These are phyloP conservation scores for Microdochium nivale DNA, from an alignment of 2,329 filamentous ascomycete species.

Conservation along the genomic window DNA sequence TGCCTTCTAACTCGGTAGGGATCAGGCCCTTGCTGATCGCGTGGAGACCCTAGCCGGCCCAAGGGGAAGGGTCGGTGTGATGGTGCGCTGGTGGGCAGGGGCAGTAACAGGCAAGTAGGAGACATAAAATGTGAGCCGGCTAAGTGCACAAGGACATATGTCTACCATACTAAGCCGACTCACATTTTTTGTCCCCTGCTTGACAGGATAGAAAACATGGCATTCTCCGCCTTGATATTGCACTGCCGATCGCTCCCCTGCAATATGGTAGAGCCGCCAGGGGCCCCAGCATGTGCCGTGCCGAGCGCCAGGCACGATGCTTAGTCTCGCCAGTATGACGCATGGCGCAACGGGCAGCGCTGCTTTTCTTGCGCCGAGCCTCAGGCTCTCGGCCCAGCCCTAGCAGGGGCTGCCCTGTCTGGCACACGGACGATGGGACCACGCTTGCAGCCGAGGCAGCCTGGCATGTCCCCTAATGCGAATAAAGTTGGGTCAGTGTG, in stretches of 20 bases:
- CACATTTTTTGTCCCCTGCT: not conserved
- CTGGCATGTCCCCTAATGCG: too few relatives aligned
- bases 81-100: not conserved
- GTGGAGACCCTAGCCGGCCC: too few relatives aligned
- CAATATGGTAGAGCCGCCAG: not conserved
- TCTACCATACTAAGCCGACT: too few relatives aligned
- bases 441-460: too few relatives aligned
- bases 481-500: not conserved
- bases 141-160: not conserved
- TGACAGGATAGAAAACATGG: too few relatives aligned
- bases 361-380: not conserved
- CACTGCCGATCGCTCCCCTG: not conserved
- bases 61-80: too few relatives aligned
- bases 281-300: too few relatives aligned
- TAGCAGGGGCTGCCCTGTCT: not conserved
- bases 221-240: too few relatives aligned
- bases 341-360: not conserved
- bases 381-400: not conserved
- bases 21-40: too few relatives aligned
- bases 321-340: too few relatives aligned
- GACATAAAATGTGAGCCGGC: not conserved
- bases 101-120: not conserved
- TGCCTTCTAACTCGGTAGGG: not conserved
- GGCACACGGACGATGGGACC: too few relatives aligned
- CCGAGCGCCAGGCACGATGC: too few relatives aligned